phyloP scores from a whole-genome alignment of 1,284 basidiomycete genomes.

The Athelia sp. region DNA sequence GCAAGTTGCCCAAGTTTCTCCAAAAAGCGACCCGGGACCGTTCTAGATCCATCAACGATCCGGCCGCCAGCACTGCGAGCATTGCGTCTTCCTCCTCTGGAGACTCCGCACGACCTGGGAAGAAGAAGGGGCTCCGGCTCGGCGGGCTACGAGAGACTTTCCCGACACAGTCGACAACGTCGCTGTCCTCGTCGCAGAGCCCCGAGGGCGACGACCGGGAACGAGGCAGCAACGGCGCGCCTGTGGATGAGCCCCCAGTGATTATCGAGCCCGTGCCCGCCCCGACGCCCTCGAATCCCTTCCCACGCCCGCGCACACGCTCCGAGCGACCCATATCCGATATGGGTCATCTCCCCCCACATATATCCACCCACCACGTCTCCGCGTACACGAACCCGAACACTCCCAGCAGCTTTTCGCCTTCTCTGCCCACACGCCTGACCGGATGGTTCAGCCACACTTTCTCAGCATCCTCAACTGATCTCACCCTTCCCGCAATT shows the following conservation, averaged over 20 bases:
- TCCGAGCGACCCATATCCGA: conserved; percentile 45
- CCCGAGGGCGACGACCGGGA: not conserved
- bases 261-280: conserved; percentile 38
- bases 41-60: conserved; percentile 51
- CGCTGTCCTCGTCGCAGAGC: too few relatives aligned
- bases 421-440: conserved; percentile 52
- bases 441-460: conserved; percentile 78
- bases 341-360: conserved; percentile 31
- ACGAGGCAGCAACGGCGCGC: not conserved
- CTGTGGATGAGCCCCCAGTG: conserved; percentile 41
- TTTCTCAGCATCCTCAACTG: conserved; percentile 56
- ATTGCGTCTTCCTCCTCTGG: conserved; percentile 33
- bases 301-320: conserved; percentile 37
- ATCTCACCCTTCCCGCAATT: conserved; percentile 60
- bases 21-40: conserved; percentile 59
- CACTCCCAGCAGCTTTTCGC: conserved; percentile 17
- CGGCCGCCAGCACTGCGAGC: conserved; percentile 35
- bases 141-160: not conserved
- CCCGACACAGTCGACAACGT: too few relatives aligned
- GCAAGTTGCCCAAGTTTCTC: conserved; percentile 63
- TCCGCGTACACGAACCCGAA: not conserved
- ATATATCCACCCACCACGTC: conserved; percentile 20
- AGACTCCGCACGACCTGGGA: conserved; percentile 13
- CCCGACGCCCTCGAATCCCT: conserved; percentile 12
- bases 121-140: not conserved